phyloP scores from a whole-genome alignment of 2,329 filamentous ascomycete genomes.

The Aureobasidium sp. region DNA sequence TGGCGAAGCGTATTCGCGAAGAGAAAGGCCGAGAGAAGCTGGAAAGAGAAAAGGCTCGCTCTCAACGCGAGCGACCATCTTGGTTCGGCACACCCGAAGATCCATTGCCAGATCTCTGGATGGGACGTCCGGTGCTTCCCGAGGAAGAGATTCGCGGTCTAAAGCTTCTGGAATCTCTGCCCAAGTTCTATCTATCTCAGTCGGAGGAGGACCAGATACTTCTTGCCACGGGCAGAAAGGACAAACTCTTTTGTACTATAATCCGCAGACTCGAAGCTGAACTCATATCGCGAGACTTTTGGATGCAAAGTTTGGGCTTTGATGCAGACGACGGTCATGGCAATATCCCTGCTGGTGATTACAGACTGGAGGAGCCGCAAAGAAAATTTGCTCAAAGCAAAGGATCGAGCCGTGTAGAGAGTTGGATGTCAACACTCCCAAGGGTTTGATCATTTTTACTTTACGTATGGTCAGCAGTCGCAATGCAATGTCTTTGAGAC shows the following conservation, averaged over 20 bases:
- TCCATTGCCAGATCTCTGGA: slow-evolving; percentile 1
- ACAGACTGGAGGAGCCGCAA: neutral
- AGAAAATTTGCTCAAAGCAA: neutral
- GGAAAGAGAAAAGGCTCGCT: neutral
- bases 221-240: neutral
- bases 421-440: neutral
- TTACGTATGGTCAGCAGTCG: neutral
- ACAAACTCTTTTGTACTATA: neutral
- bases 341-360: neutral
- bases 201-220: neutral
- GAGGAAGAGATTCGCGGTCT: neutral
- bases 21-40: neutral
- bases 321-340: neutral
- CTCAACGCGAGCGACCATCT: neutral
- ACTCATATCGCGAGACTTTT: slow-evolving; percentile 2
- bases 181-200: slow-evolving; percentile 1
- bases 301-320: slow-evolving; percentile 4
- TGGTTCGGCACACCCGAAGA: neutral
- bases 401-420: neutral
- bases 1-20: neutral
- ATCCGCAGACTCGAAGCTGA: neutral
- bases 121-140: neutral
- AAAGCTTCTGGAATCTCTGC: neutral
- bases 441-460: neutral
- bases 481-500: neutral